These are phyloP conservation scores for Eutrema heterophyllum DNA, from an alignment of 345 rosid species.

Conservation along the genomic window DNA sequence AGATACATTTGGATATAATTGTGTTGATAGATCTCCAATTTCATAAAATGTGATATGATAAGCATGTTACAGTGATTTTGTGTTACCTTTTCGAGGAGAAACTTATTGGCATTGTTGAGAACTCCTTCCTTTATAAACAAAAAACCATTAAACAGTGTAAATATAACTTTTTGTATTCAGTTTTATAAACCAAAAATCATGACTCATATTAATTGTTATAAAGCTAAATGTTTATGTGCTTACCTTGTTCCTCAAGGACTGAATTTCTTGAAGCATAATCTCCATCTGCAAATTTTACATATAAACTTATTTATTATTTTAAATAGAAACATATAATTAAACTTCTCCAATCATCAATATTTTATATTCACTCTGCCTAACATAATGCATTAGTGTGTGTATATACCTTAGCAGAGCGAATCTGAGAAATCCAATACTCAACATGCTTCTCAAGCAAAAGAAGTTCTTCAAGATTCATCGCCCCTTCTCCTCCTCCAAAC, in stretches of 20 bases:
- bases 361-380: not conserved
- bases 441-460: constrained; percentile 78
- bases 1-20: not conserved
- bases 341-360: not conserved
- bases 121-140: constrained; percentile 58
- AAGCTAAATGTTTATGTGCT: not conserved
- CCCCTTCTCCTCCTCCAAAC: constrained; percentile 72
- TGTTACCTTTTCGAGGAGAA: constrained; percentile 72
- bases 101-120: constrained; percentile 64
- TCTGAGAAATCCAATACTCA: constrained; percentile 72
- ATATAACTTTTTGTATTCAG: not conserved
- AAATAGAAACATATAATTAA: not conserved
- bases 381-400: not conserved
- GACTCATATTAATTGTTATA: not conserved
- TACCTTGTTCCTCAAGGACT: constrained; percentile 73
- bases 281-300: constrained; percentile 54
- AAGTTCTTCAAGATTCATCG: constrained; percentile 69
- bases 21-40: not conserved
- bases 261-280: constrained; percentile 71
- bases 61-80: not conserved
- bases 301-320: not conserved
- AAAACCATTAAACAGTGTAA: not conserved
- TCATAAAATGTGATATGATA: not conserved
- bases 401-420: constrained; percentile 81
- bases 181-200: not conserved